phyloP scores from a whole-genome alignment of 2,329 filamentous ascomycete genomes.

The Spiromastix sp. region DNA sequence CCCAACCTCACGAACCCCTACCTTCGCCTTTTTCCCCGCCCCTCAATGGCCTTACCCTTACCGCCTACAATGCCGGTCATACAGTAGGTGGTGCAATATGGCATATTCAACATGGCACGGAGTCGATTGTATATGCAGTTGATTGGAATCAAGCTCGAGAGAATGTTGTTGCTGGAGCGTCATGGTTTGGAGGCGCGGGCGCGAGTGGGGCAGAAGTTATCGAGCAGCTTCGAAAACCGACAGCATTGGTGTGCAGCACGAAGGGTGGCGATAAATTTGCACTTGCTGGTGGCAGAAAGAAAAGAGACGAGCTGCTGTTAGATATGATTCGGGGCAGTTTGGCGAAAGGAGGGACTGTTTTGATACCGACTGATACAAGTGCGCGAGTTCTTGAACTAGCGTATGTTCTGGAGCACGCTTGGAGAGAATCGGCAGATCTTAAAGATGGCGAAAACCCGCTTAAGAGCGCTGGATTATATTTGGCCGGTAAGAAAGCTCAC shows the following conservation, averaged over 20 bases:
- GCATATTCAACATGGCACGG: constrained; percentile 94
- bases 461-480: constrained; percentile 53
- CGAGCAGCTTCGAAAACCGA: constrained; percentile 85
- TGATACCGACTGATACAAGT: constrained; percentile 91
- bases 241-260: constrained; percentile 85
- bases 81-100: constrained; percentile 96
- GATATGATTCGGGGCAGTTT: constrained; percentile 72
- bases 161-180: constrained; percentile 85
- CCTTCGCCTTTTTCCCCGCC: constrained; percentile 81
- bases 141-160: constrained; percentile 98
- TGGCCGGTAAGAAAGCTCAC: constrained; percentile 76
- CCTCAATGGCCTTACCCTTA: constrained; percentile 83
- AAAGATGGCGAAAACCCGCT: constrained; percentile 42
- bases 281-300: constrained; percentile 62
- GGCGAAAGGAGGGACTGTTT: constrained; percentile 72
- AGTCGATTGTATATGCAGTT: constrained; percentile 94
- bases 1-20: constrained; percentile 84
- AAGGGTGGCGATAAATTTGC: constrained; percentile 63
- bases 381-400: constrained; percentile 87
- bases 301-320: constrained; percentile 75
- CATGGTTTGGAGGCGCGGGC: constrained; percentile 78
- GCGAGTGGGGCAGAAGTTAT: constrained; percentile 80
- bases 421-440: constrained; percentile 56
- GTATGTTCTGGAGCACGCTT: constrained; percentile 86
- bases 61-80: constrained; percentile 92